phyloP scores from a whole-genome alignment of 805 yeast species.

The Wickerhamomyces kurtzmanii region DNA sequence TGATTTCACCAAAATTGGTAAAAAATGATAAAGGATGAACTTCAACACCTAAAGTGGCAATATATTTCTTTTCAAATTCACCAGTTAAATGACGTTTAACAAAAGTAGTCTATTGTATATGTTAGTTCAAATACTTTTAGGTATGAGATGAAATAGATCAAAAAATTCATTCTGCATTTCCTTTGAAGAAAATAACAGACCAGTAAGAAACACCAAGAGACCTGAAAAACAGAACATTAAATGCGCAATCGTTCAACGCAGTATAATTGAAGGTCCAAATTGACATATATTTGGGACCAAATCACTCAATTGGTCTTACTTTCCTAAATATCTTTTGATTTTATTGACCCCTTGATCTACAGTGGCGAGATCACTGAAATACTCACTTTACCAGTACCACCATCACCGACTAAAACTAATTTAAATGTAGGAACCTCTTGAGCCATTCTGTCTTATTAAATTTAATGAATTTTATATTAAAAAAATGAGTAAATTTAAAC shows the following conservation, averaged over 20 bases:
- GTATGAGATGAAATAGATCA: neutral
- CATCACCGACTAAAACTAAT: slow-evolving; percentile 98
- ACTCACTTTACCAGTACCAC: slow-evolving; percentile 97
- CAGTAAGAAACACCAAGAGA: neutral
- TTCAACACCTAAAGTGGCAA: slow-evolving; percentile 99
- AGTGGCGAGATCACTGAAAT: neutral
- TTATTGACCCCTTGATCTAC: neutral
- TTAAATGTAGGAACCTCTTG: slow-evolving; percentile 92
- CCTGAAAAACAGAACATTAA: neutral
- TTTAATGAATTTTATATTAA: too few species aligned
- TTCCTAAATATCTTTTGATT: neutral
- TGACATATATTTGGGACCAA: neutral
- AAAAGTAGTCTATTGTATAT: slow-evolving; percentile 66
- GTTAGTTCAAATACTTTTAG: slow-evolving; percentile 7
- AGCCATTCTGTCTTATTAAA: slow-evolving; percentile 40
- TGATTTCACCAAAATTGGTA: slow-evolving; percentile 98
- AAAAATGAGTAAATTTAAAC: neutral
- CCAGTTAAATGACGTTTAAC: slow-evolving; percentile 99
- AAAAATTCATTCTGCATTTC: too few species aligned
- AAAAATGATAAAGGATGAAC: slow-evolving; percentile 97
- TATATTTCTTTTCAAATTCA: slow-evolving; percentile 98
- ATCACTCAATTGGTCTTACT: neutral
- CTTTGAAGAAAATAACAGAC: slow-evolving; percentile 2
- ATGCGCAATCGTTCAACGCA: neutral
- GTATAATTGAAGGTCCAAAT: too few species aligned